Conservation (phyloP, 2,329 filamentous ascomycete genomes). For the Sordariomycetes sp. region DNA sequence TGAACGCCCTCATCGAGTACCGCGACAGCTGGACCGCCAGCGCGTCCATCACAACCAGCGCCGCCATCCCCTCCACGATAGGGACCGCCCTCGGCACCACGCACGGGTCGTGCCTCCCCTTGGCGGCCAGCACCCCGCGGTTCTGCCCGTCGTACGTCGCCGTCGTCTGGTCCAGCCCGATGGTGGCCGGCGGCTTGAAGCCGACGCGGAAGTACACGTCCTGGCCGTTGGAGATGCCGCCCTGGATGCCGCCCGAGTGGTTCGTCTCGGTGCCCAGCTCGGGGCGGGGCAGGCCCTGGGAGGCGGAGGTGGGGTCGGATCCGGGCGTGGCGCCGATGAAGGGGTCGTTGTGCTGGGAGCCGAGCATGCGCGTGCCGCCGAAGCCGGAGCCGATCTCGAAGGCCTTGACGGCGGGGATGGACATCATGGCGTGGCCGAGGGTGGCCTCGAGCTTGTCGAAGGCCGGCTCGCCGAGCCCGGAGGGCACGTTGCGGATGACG, state of each 20-base stretch:
- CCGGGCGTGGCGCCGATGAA: slow-evolving; percentile 41
- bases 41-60: slow-evolving; percentile 78
- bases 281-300: slow-evolving; percentile 29
- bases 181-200: slow-evolving; percentile 93
- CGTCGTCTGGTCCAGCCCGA: slow-evolving; percentile 78
- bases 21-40: slow-evolving; percentile 69
- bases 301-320: slow-evolving; percentile 26
- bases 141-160: slow-evolving; percentile 61
- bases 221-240: slow-evolving; percentile 87
- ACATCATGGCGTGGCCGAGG: slow-evolving; percentile 88
- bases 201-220: slow-evolving; percentile 89
- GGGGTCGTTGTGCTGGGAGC: slow-evolving; percentile 85
- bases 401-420: slow-evolving; percentile 88
- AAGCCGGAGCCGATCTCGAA: slow-evolving; percentile 96
- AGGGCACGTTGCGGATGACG: slow-evolving; percentile 76
- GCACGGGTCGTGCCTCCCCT: slow-evolving; percentile 89
- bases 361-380: slow-evolving; percentile 72
- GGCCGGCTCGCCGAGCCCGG: slow-evolving; percentile 81
- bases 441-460: slow-evolving; percentile 94
- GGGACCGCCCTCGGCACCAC: slow-evolving; percentile 82
- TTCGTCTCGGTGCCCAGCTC: slow-evolving; percentile 81
- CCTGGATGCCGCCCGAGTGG: slow-evolving; percentile 90
- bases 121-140: slow-evolving; percentile 74
- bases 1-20: slow-evolving; percentile 14
- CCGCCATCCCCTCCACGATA: slow-evolving; percentile 86